Evolutionary conservation across 305 asterid species (phyloP), one percentile per base, ranked within the genome.

Genomic region (Fraxinus dipetala): DNA sequence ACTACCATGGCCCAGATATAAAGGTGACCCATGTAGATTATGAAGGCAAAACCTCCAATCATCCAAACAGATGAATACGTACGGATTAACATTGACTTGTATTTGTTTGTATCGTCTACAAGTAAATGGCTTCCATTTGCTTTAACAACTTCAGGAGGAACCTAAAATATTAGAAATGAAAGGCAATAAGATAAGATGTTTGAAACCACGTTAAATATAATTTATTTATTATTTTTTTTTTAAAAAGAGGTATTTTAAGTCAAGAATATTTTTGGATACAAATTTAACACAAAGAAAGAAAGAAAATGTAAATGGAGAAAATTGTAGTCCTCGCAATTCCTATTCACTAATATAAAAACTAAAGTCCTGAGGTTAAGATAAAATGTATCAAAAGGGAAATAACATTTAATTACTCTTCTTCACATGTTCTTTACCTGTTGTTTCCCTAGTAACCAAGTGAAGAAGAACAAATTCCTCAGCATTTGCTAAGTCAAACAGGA

Each of bases 1-100:
- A 94, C 97, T 38, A 95, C 86, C 94, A 95, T 91, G 82, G 92
- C 97, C 95, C 95, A 92, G 7, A 95, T 95, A 85, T 94, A 95
- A 77, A 95, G 94, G 92, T 95, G 99, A 43, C 99, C 99, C 99
- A 95, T 81, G 91, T 94, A 95, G 72, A 94, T 89, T 38, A 38
- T 38, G 45, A 38, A 38, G 45, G 45, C 45, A 38, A 38, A 38
- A 38, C 45, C 45, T 38, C 93, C 98, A 85, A 95, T 93, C 99
- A 95, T 95, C 99, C 98, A 95, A 48, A 94, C 80, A 26, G 99
- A 81, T 85, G 99, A 95, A 87, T 90, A 87, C 13, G 90, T 83
- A 59, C 99, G 97, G 78, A 91, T 84, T 90, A 93, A 79, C 99
- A 95, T 95, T 20, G 98, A 96, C 87, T 88, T 95, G 90, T 96